Evolutionary conservation across 2,329 filamentous ascomycete genomes (phyloP).

Genomic region (Trichoderma guizhouense): DNA sequence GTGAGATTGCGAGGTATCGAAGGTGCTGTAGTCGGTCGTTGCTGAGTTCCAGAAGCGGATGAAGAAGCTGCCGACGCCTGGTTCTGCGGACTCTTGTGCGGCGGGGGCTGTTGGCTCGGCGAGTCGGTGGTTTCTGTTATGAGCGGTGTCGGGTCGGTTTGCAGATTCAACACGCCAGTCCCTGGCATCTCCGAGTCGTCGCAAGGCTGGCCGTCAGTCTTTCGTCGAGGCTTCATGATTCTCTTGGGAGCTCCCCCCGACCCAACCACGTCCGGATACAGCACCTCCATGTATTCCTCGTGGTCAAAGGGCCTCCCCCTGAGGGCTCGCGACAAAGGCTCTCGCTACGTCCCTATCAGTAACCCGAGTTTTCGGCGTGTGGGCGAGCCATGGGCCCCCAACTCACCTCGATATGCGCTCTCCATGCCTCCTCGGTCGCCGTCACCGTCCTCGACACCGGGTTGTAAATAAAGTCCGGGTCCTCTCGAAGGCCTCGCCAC

Average conservation of each 20-base stretch:
- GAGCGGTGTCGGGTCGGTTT: slow-evolving; percentile 32
- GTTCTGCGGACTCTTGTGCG: slow-evolving; percentile 23
- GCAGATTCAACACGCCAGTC: slow-evolving; percentile 45
- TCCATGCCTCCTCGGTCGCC: slow-evolving; percentile 56
- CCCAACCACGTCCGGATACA: slow-evolving; percentile 59
- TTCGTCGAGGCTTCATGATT: slow-evolving; percentile 53
- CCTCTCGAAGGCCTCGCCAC: slow-evolving; percentile 56
- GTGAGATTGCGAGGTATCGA: slow-evolving; percentile 39
- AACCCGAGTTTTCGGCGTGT: not conserved
- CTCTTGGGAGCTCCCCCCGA: slow-evolving; percentile 58
- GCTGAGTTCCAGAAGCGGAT: slow-evolving; percentile 24
- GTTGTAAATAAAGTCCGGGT: slow-evolving; percentile 56
- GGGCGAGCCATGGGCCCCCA: not conserved
- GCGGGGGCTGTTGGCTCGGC: slow-evolving; percentile 25
- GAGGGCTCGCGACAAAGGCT: slow-evolving; percentile 55
- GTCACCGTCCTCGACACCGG: slow-evolving; percentile 48
- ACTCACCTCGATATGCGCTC: slow-evolving; percentile 54
- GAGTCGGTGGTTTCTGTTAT: slow-evolving; percentile 26
- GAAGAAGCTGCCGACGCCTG: slow-evolving; percentile 30
- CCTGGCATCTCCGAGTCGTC: slow-evolving; percentile 50
- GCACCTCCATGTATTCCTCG: slow-evolving; percentile 58
- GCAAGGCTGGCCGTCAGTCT: slow-evolving; percentile 43
- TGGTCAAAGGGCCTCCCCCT: slow-evolving; percentile 58
- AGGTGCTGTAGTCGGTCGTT: slow-evolving; percentile 31
- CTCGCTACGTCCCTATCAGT: slow-evolving; percentile 42